These are phyloP conservation scores for Kurtzmaniella natalensis DNA, from an alignment of 1,139 yeast species.

Conservation along the genomic window DNA sequence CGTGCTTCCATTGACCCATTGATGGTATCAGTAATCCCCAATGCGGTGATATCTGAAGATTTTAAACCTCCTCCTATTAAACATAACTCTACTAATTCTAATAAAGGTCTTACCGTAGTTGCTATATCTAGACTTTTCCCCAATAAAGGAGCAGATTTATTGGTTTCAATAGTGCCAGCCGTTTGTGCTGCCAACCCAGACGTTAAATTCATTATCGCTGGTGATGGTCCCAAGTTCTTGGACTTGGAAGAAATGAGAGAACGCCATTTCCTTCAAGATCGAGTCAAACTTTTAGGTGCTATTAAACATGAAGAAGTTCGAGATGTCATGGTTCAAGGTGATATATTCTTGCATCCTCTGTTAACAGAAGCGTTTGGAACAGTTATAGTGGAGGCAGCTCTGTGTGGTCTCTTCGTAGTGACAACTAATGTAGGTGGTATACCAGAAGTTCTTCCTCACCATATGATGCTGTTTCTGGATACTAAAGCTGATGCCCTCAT, in stretches of 20 bases:
- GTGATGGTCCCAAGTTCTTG: constrained; percentile 93
- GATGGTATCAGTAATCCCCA: constrained; percentile 86
- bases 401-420: constrained; percentile 90
- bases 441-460: constrained; percentile 90
- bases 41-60: constrained; percentile 85
- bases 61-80: constrained; percentile 49
- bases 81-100: constrained; percentile 12
- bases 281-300: constrained; percentile 82
- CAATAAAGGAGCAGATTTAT: constrained; percentile 92
- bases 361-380: constrained; percentile 98
- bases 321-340: constrained; percentile 90
- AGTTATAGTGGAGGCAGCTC: constrained; percentile 94
- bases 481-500: constrained; percentile 80
- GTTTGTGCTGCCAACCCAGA: constrained; percentile 63
- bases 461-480: constrained; percentile 89
- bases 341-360: constrained; percentile 89
- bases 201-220: constrained; percentile 83
- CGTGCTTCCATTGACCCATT: constrained; percentile 80
- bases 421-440: constrained; percentile 97
- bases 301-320: constrained; percentile 91
- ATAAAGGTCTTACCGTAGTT: constrained; percentile 64
- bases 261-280: constrained; percentile 75
- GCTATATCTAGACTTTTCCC: constrained; percentile 89
- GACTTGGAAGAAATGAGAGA: constrained; percentile 96
- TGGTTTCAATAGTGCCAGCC: constrained; percentile 81